Base-by-base conservation (phyloP, 352 stramenopile genomes). In the Phytophthora syringae region DNA sequence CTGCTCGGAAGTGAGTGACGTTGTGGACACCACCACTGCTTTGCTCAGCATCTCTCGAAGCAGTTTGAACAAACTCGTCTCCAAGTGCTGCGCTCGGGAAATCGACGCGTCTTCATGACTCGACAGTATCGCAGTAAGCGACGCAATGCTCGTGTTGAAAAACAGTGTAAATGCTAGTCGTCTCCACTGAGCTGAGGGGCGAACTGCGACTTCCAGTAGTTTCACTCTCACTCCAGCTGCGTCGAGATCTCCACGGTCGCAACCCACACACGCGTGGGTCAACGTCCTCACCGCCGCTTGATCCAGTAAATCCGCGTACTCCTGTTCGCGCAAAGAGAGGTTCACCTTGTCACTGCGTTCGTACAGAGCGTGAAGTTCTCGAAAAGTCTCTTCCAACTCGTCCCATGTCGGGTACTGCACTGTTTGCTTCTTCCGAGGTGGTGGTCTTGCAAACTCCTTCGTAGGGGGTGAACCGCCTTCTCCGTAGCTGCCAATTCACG, bases 11-110 rank as follows among this genome's bases (percentile, higher is more conserved):
- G 16, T 32, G 18, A 60, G 37, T 20, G 70, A 61, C 0, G 66
- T 71, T 39, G 63, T 64, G 1, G 68, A 75, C 18, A 88, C 62
- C 7, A 80, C 63, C 1, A 82, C 69, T 0, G 71, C 65, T 24
- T 84, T 88, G 27, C 48, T 55, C 16, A 88, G 32, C 77, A 86
- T 88, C 40, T 88, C 77, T 36, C 67, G 37, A 28, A 86, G 66
- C 34, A 83, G 21, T 10, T 64, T 62, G 51, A 88, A 86, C 27
- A 86, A 59, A 32, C 64, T 52, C 13, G 24, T 43, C 21, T 80
- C 54, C 4, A 82, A 34, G 5, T 71, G 49, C 15, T 67, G 47
- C 9, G 59, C 44, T 53, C 47, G 40, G 5, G 16, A 16, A 27
- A 44, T 39, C 2, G 25, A n/a, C 2, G 45, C 45, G 20, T 60